These are phyloP conservation scores for Phyllosticta ampelicida DNA, from an alignment of 2,329 filamentous ascomycete species.

Conservation along the genomic window DNA sequence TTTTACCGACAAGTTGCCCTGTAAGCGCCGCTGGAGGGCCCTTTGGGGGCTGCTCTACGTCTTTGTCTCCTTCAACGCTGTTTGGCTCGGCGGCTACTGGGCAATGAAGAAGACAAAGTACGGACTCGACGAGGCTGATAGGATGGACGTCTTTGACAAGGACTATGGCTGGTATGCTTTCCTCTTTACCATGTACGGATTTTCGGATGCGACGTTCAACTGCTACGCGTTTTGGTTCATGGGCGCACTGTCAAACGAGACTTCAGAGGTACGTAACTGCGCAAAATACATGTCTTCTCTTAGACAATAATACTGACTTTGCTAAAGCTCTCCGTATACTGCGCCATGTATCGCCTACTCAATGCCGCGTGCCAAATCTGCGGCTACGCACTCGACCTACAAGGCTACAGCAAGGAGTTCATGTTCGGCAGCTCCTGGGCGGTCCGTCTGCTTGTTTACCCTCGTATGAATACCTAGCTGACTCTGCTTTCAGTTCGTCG, in stretches of 20 bases:
- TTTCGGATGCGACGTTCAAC: background rate
- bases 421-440: background rate
- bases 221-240: background rate
- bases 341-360: background rate
- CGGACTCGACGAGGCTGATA: background rate
- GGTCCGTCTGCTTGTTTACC: background rate
- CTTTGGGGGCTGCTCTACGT: constrained; percentile 14
- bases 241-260: background rate
- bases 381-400: background rate
- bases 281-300: background rate
- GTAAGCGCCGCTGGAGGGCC: constrained; percentile 14
- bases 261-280: background rate
- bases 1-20: constrained; percentile 14
- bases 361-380: background rate
- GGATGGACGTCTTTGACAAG: background rate
- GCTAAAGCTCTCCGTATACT: background rate
- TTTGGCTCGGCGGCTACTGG: constrained; percentile 15
- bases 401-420: background rate
- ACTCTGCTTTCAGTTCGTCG: background rate
- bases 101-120: background rate
- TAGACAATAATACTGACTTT: background rate
- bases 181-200: background rate
- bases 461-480: background rate
- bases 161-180: background rate
- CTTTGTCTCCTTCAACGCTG: constrained; percentile 15